Percentiles rank a stretch among this genome's conserved stretches.
Conservation (phyloP, 2,329 filamentous ascomycete species). For the Pestalotiopsis fici region DNA sequence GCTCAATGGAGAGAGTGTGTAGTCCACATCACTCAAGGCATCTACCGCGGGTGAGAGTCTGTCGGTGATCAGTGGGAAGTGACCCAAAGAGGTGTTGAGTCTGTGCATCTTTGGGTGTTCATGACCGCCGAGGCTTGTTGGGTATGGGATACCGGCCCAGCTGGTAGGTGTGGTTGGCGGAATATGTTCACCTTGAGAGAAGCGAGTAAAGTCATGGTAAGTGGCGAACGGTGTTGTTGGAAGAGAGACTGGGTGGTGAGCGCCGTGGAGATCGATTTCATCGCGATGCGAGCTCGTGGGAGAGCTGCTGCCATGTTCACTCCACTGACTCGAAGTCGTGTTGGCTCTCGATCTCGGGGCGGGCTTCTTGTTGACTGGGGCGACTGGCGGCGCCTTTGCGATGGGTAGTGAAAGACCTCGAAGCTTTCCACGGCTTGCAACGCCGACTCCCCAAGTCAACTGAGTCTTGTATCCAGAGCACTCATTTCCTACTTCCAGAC, state of each 20-base stretch:
- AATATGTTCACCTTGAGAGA: constrained; percentile 46
- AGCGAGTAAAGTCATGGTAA: constrained; percentile 53
- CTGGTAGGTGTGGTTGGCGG: constrained; percentile 39
- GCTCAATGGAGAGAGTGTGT: constrained; percentile 54
- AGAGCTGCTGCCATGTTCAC: constrained; percentile 35
- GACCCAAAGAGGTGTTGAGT: constrained; percentile 27
- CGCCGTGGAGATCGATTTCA: constrained; percentile 36
- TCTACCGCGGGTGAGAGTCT: constrained; percentile 54
- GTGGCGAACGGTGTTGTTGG: constrained; percentile 32
- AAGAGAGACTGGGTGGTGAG: constrained; percentile 42
- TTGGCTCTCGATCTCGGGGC: constrained; percentile 46
- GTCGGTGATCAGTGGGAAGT: constrained; percentile 10
- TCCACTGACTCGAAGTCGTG: constrained; percentile 43
- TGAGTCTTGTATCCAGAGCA: constrained; percentile 97
- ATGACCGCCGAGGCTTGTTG: constrained; percentile 35
- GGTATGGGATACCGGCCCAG: constrained; percentile 52
- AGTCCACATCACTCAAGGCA: constrained; percentile 63
- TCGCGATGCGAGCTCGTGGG: constrained; percentile 32
- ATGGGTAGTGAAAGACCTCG: constrained; percentile 79
- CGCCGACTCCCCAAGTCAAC: constrained; percentile 93
- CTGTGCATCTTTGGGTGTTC: constrained; percentile 47
- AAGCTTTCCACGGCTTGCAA: constrained; percentile 93
- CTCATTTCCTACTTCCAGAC: constrained; percentile 86
- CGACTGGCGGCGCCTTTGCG: constrained; percentile 60
- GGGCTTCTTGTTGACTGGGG: constrained; percentile 49